Evolutionary conservation across 805 yeast species (phyloP).

Genomic region (Saccharomycopsis lassenensis): DNA sequence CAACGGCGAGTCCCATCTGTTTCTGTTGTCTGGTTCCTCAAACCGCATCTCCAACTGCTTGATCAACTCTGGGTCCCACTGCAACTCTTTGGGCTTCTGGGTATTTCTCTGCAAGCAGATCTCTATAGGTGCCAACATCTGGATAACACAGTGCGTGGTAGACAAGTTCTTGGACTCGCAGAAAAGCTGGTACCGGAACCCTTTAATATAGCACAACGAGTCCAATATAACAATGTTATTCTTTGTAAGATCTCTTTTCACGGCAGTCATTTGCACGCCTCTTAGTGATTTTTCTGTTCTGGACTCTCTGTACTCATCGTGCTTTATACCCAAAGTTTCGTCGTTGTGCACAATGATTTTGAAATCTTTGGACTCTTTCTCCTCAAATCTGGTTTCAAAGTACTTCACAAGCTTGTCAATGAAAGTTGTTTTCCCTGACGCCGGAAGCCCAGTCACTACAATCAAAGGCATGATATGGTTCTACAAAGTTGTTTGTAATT

Average conservation of each 20-base stretch:
- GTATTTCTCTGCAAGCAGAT: conserved; percentile 45
- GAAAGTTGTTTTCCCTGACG: conserved; percentile 72
- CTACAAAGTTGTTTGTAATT: not conserved
- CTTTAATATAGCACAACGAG: conserved; percentile 82
- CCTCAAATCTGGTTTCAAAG: conserved; percentile 36
- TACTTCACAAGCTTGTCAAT: conserved; percentile 43
- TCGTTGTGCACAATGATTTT: conserved; percentile 66
- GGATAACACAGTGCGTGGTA: conserved; percentile 76
- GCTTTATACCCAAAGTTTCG: conserved; percentile 62
- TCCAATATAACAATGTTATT: conserved; percentile 74
- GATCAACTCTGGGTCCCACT: conserved; percentile 59
- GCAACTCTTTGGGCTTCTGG: conserved; percentile 23
- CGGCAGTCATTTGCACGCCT: conserved; percentile 80
- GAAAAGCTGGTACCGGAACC: conserved; percentile 85
- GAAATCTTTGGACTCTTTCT: conserved; percentile 38
- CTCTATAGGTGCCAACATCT: conserved; percentile 59
- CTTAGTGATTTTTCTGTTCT: conserved; percentile 70
- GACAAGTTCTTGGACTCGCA: conserved; percentile 84
- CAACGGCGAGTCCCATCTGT: conserved; percentile 92
- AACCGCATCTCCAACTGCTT: conserved; percentile 69
- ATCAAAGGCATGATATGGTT: conserved; percentile 65
- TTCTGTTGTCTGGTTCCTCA: conserved; percentile 83
- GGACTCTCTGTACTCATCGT: conserved; percentile 59
- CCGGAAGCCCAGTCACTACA: conserved; percentile 75
- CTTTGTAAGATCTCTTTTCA: conserved; percentile 65